Evolutionary conservation across 805 yeast genomes (phyloP), one percentile per base, ranked within the genome.

Genomic region (Yueomyces sp.): DNA sequence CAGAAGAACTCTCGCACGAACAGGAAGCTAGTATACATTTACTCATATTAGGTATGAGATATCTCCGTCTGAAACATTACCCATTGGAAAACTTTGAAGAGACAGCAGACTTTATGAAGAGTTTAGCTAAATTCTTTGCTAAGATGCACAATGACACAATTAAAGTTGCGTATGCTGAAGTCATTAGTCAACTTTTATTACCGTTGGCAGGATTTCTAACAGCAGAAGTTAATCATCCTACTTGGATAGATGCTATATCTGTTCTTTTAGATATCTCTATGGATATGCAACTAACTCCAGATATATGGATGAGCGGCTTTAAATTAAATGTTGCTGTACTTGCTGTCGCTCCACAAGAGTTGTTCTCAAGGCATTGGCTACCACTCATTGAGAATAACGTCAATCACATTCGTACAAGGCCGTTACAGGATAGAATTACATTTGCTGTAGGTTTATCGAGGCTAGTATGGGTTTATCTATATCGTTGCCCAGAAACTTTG

Each of bases 141-240:
- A 66, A 70, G 38, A 73, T 94, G 2, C 76, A 72, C 36, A 83
- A 81, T 49, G 77, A 77, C 42, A 70, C 78, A 3, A 69, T 90
- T 2, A 69, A 78, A 33, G 68, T 74, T 45, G 88, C 95, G 2
- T 94, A 90, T 56, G 83, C 92, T 40, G 95, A 86, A 49, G 95
- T 86, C 1, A 68, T 88, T 37, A 73, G 81, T 44, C 79, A 76
- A 43, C 70, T 92, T 28, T 63, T 92, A 2, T 64, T 86, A 37
- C 94, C 96, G 0, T 60, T 92, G 28, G 94, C 96, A 0, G 90
- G 85, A 6, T 70, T 78, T 1, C 69, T 88, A 32, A 85, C 96
- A 0, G 97, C 96, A 0, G 99, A 92, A 57, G 88, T 86, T 0
- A 90, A 92, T 55, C 95, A 90, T 59, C 98, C 98, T 3, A 77